Percentiles rank a stretch among this genome's conserved stretches.
Evolutionary conservation across 495 filamentous ascomycete genomes (phyloP).

Genomic region (Alectoria sarmentosa): DNA sequence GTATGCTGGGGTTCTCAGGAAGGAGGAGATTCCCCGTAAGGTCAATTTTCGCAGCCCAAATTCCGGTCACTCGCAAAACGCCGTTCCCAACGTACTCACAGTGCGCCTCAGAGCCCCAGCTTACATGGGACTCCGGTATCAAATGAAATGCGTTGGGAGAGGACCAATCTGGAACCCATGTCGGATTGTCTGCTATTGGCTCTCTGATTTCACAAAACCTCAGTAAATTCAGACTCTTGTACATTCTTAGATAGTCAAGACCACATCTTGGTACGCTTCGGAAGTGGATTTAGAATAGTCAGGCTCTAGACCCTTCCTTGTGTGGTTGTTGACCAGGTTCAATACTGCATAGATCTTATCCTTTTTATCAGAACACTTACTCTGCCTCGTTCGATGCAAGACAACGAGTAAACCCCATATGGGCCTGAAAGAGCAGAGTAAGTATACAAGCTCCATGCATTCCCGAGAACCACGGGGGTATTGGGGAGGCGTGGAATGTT

Average conservation of each 20-base stretch:
- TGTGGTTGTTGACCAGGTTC: neutral
- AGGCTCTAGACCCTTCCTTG: neutral
- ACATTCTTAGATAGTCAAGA: neutral
- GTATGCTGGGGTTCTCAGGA: neutral
- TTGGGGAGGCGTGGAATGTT: neutral
- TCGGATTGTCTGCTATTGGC: neutral
- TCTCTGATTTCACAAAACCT: neutral
- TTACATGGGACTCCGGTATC: neutral
- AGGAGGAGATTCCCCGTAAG: neutral
- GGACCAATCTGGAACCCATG: slow-evolving; percentile 14
- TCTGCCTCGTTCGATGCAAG: neutral
- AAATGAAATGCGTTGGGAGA: too few relatives aligned
- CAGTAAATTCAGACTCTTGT: neutral
- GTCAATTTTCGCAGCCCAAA: neutral
- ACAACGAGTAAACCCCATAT: neutral
- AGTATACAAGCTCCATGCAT: neutral
- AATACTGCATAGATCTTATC: slow-evolving; percentile 14
- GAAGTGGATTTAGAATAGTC: slow-evolving; percentile 10
- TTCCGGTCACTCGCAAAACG: neutral
- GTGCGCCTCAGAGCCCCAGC: neutral
- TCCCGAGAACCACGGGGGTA: too few relatives aligned
- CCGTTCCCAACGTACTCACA: neutral
- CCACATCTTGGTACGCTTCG: slow-evolving; percentile 4
- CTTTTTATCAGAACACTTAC: slow-evolving; percentile 11
- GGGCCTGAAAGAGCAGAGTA: neutral